A percentile compares a stretch with the other conserved stretches of the same genome.
Conservation (phyloP, 2,329 filamentous ascomycete species). For the Trichoderma asperellum region DNA sequence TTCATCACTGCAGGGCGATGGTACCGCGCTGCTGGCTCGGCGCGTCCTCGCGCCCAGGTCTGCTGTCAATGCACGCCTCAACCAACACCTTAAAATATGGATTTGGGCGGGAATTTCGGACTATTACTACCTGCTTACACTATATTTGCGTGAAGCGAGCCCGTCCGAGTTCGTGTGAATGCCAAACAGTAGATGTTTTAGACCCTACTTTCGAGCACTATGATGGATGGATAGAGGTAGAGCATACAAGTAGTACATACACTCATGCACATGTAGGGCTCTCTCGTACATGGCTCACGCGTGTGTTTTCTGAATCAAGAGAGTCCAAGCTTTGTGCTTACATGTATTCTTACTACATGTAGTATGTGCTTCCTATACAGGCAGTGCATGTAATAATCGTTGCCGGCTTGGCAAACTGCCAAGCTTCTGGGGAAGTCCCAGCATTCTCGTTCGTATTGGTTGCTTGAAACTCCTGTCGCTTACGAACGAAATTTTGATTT, state of each 20-base stretch:
- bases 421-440: not conserved
- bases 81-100: constrained; percentile 9
- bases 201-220: not conserved
- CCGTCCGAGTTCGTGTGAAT: not conserved
- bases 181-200: not conserved
- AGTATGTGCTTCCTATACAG: not conserved
- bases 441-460: not conserved
- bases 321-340: not conserved
- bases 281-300: not conserved
- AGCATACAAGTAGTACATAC: not conserved
- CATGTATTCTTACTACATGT: not conserved
- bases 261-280: not conserved
- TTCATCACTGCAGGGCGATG: not conserved
- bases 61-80: not conserved
- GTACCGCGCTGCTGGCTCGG: constrained; percentile 19
- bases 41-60: constrained; percentile 17
- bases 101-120: not conserved
- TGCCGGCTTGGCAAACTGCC: not conserved
- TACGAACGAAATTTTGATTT: not conserved
- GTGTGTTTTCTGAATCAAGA: not conserved
- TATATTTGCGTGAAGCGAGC: not conserved
- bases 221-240: not conserved
- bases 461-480: constrained; percentile 6
- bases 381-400: not conserved
- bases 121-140: not conserved